Evolutionary conservation across 2,329 filamentous ascomycete species (phyloP).

Genomic region (Diplocarpon rosae): DNA sequence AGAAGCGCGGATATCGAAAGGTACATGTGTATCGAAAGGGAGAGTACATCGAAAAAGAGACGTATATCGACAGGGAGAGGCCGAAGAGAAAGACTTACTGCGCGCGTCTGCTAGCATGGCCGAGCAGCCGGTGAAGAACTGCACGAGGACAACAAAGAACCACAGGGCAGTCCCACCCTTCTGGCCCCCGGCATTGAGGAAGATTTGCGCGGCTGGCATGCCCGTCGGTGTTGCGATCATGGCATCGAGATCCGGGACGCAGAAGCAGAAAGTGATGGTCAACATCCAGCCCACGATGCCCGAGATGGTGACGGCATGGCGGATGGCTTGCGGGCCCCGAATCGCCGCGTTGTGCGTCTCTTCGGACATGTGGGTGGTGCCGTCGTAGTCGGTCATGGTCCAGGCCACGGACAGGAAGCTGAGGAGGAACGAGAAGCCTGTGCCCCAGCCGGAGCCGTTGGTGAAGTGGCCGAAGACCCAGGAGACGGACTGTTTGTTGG

Average conservation of each 20-base stretch:
- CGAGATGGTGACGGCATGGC: slow-evolving; percentile 46
- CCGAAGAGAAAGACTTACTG: slow-evolving; percentile 18
- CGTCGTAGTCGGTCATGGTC: slow-evolving; percentile 62
- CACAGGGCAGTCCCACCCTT: slow-evolving; percentile 48
- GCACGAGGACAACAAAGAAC: slow-evolving; percentile 50
- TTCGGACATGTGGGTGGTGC: slow-evolving; percentile 57
- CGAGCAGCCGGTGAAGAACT: slow-evolving; percentile 53
- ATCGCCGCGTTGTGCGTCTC: slow-evolving; percentile 54
- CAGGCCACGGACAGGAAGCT: slow-evolving; percentile 44
- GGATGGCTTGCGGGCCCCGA: slow-evolving; percentile 47
- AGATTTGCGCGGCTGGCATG: slow-evolving; percentile 47
- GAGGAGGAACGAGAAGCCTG: slow-evolving; percentile 49
- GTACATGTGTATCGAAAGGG: no score
- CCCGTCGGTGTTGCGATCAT: slow-evolving; percentile 39
- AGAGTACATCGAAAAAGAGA: no score
- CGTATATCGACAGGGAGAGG: no score
- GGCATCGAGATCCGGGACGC: slow-evolving; percentile 40
- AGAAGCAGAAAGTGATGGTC: slow-evolving; percentile 53
- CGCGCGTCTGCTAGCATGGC: slow-evolving; percentile 53
- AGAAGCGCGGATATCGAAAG: no score
- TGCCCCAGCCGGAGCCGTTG: slow-evolving; percentile 52
- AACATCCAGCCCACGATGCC: slow-evolving; percentile 50
- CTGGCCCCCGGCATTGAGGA: slow-evolving; percentile 47
- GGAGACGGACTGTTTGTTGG: slow-evolving; percentile 44
- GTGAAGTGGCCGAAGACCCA: slow-evolving; percentile 52